A percentile compares a stretch with the other conserved stretches of the same genome.
Evolutionary conservation across 2,329 filamentous ascomycete genomes (phyloP).

Genomic region (Penicillium capsulatum): DNA sequence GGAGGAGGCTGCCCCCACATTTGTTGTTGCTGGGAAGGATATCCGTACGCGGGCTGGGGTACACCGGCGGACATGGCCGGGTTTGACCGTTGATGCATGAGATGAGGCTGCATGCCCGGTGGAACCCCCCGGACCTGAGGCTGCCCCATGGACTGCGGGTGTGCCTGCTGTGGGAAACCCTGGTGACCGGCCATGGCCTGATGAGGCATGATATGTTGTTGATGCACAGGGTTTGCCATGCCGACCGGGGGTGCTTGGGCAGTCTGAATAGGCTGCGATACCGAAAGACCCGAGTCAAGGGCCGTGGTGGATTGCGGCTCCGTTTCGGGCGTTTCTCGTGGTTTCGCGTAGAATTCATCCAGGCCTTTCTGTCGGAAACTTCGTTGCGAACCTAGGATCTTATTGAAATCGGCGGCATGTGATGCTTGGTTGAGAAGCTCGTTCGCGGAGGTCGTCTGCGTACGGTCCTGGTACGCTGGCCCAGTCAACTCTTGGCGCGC

Average conservation of each 20-base stretch:
- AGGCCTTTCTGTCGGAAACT: conserved; percentile 74
- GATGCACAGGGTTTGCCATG: conserved; percentile 33
- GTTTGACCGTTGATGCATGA: conserved; percentile 64
- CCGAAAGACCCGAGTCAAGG: conserved; percentile 35
- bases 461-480: conserved; percentile 81
- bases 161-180: conserved; percentile 65
- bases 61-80: conserved; percentile 51
- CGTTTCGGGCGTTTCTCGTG: conserved; percentile 70
- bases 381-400: conserved; percentile 73
- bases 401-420: conserved; percentile 87
- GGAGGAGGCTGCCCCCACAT: conserved; percentile 63
- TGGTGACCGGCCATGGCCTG: conserved; percentile 50
- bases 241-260: conserved; percentile 35
- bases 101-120: conserved; percentile 55
- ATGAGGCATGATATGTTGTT: conserved; percentile 39
- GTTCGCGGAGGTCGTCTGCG: conserved; percentile 66
- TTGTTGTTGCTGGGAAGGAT: conserved; percentile 59
- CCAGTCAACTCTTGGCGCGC: conserved; percentile 87
- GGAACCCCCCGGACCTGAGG: conserved; percentile 68
- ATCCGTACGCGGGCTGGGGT: conserved; percentile 52
- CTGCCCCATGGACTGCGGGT: conserved; percentile 67
- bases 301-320: conserved; percentile 31
- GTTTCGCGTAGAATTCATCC: conserved; percentile 74
- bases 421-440: conserved; percentile 84
- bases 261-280: conserved; percentile 38